Evolutionary conservation across 78 protist species (phyloP).

Genomic region (Planoprotostelium fungivorum): DNA sequence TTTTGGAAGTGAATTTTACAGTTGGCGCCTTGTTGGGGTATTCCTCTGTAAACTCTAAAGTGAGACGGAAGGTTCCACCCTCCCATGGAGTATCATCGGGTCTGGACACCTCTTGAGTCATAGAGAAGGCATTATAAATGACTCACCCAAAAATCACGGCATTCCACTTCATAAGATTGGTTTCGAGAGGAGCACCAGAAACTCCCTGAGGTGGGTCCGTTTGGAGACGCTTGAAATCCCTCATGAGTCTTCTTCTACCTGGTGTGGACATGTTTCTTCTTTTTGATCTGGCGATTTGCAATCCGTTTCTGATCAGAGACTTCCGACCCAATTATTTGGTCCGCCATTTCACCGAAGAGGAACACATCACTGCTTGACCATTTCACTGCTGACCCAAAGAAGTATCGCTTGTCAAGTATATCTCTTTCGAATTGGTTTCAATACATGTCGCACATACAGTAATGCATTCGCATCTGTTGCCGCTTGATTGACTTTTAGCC

Average conservation of each 20-base stretch:
- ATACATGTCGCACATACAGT: too few species aligned
- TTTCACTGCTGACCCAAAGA: too few species aligned
- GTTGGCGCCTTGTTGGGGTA: slow-evolving; percentile 98
- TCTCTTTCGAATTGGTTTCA: too few species aligned
- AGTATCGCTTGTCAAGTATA: too few species aligned
- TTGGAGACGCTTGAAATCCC: slow-evolving; percentile 93
- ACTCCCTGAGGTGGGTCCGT: slow-evolving; percentile 91
- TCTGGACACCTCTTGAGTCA: slow-evolving; percentile 12
- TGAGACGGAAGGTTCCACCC: slow-evolving; percentile 97
- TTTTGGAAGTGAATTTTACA: slow-evolving; percentile 92
- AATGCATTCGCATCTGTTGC: too few species aligned
- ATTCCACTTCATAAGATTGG: slow-evolving; percentile 95
- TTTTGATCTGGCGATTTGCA: too few species aligned
- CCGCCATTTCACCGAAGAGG: too few species aligned
- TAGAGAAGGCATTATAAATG: neutral
- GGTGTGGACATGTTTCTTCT: slow-evolving; percentile 64
- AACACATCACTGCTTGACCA: too few species aligned
- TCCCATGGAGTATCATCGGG: slow-evolving; percentile 99
- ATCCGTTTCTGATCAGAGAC: too few species aligned
- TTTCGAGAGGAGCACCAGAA: slow-evolving; percentile 88
- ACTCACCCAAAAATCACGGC: slow-evolving; percentile 98
- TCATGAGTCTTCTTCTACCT: slow-evolving; percentile 87
- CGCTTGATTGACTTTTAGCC: too few species aligned
- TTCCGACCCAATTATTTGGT: too few species aligned
- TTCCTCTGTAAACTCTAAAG: slow-evolving; percentile 93